Percentiles rank a stretch among this genome's conserved stretches.
These are phyloP conservation scores for Psilocybe mexicana DNA, from an alignment of 1,284 basidiomycete genomes.

Conservation along the genomic window DNA sequence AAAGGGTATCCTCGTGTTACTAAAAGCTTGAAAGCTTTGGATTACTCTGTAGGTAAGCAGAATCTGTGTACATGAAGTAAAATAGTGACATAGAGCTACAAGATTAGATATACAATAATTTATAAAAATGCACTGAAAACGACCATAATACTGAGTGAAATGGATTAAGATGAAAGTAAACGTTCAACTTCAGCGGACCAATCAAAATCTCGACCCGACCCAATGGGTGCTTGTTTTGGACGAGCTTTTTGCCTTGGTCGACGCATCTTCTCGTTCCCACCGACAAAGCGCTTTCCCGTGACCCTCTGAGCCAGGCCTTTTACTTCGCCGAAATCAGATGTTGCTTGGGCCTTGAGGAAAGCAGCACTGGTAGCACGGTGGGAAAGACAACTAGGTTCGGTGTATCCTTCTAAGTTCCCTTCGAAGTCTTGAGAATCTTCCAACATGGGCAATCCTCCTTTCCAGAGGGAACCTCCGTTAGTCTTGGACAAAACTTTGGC, in stretches of 20 bases:
- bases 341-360: conserved; percentile 76
- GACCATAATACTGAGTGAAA: background rate
- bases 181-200: conserved; percentile 39
- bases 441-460: conserved; percentile 56
- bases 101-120: background rate
- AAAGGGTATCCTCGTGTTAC: background rate
- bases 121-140: background rate
- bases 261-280: conserved; percentile 21
- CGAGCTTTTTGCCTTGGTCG: background rate
- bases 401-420: conserved; percentile 48
- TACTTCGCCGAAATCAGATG: conserved; percentile 65
- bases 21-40: too few species aligned
- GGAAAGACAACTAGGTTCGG: conserved; percentile 52
- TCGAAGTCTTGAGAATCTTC: conserved; percentile 26
- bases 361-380: conserved; percentile 63
- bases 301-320: conserved; percentile 59
- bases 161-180: conserved; percentile 8
- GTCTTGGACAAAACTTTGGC: conserved; percentile 65
- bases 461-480: conserved; percentile 61
- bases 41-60: too few species aligned
- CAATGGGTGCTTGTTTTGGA: conserved; percentile 22
- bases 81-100: background rate
- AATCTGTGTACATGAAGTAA: background rate
- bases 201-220: conserved; percentile 40
- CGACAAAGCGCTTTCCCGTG: conserved; percentile 41